Base-by-base conservation (phyloP, 306 rosid species). In the Prunus padus region DNA sequence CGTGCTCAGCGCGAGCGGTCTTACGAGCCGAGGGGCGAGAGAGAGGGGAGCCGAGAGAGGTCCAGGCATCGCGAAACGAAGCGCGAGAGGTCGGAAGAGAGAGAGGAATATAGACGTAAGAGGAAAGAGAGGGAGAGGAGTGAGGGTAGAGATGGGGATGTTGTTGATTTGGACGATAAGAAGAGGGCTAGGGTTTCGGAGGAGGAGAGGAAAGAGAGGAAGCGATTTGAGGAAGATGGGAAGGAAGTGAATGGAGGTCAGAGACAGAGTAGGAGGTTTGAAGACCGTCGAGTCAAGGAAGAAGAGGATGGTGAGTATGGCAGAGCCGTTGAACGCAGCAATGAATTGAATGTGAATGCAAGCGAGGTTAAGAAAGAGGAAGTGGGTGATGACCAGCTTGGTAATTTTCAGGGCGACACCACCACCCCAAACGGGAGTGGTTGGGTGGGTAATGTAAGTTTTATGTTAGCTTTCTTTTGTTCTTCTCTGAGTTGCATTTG, bases 61-160 rank as follows among this genome's bases (percentile, higher is more conserved):
- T 51, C 84, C 11, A 88, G 70, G 79, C 77, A 72, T 25, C 70
- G 83, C 15, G 79, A 68, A 45, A n/a, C 15, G 70, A 87, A 79
- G 76, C 81, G 69, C 25, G 87, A 71, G 69, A 69, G 57, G 28
- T 66, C 75, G 65, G 88, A 81, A 26, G 37, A 71, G 19, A 69
- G 90, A 89, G 81, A 82, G 72, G 30, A 84, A 25, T 60, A 7
- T 28, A 26, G 84, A 16, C 86, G 80, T 30, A 94, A 94, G 88
- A 85, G 98, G 84, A 92, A 94, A 78, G 96, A 86, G 66, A 90
- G 97, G 81, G 96, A 85, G 12, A 83, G 76, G 68, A 84, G 86
- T 57, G 89, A 85, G 81, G 89, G 82, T 16, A 80, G 84, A 37
- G 69, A 76, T 56, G 59, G 74, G 19, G 87, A 47, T 76, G 79